These are phyloP conservation scores for Populus deltoides DNA, from an alignment of 345 rosid species.

Conservation along the genomic window DNA sequence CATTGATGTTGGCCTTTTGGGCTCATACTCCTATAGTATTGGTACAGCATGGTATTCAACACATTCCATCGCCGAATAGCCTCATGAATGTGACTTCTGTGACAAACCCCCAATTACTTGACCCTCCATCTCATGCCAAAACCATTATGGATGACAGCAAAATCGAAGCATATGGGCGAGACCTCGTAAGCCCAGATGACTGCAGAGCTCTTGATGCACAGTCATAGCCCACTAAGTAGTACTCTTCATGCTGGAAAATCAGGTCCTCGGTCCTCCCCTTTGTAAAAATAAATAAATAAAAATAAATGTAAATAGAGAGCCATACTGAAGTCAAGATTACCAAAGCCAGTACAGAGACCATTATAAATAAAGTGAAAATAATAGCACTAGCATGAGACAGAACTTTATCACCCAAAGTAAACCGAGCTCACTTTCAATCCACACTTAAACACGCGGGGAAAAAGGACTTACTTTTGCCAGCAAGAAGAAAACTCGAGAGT, in stretches of 20 bases:
- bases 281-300: too few species aligned
- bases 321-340: neutral
- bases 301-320: neutral
- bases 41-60: neutral
- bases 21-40: too few species aligned
- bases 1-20: too few species aligned
- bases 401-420: neutral
- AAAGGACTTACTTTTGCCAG: neutral
- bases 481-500: neutral
- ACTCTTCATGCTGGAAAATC: neutral
- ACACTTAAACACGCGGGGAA: neutral
- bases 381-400: neutral
- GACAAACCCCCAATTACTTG: neutral
- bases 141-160: neutral
- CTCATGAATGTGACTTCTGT: neutral
- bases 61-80: neutral
- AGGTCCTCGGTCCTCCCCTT: neutral
- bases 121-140: neutral
- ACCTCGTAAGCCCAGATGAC: neutral
- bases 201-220: neutral
- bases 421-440: conserved; percentile 6
- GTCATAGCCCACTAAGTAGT: neutral
- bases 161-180: neutral
- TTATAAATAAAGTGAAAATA: neutral
- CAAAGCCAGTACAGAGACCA: neutral